A percentile compares a stretch with the other conserved stretches of the same genome.
Conservation (phyloP, 805 yeast genomes). For the Ogataea thermomethanolica region DNA sequence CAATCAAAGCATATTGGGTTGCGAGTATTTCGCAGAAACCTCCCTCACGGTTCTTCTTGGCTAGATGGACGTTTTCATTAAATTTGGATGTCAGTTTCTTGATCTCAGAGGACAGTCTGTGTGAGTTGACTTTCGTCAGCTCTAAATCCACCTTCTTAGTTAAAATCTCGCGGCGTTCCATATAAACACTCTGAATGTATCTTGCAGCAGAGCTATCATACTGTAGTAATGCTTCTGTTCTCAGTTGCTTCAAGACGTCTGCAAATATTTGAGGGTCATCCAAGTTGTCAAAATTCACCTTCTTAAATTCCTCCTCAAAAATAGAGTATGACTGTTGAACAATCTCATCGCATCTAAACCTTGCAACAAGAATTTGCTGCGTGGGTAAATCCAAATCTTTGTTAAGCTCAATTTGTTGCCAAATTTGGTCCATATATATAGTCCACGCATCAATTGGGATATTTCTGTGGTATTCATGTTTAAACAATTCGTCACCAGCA, state of each 20-base stretch:
- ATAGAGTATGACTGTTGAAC: slow-evolving; percentile 48
- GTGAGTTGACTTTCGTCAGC: slow-evolving; percentile 42
- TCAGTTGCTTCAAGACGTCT: slow-evolving; percentile 39
- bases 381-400: slow-evolving; percentile 96
- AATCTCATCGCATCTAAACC: slow-evolving; percentile 92
- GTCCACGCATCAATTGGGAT: slow-evolving; percentile 97
- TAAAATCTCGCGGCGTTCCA: slow-evolving; percentile 54
- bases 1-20: slow-evolving; percentile 19
- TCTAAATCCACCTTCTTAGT: slow-evolving; percentile 44
- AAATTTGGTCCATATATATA: slow-evolving; percentile 81
- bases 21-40: slow-evolving; percentile 26
- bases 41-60: slow-evolving; percentile 24
- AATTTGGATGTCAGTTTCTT: slow-evolving; percentile 33
- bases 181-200: slow-evolving; percentile 64
- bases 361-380: slow-evolving; percentile 91
- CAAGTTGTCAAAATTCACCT: slow-evolving; percentile 24
- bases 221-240: slow-evolving; percentile 42
- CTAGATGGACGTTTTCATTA: slow-evolving; percentile 21
- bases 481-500: slow-evolving; percentile 46
- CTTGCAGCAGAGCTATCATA: slow-evolving; percentile 76
- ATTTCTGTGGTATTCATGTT: slow-evolving; percentile 69
- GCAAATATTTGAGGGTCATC: slow-evolving; percentile 38
- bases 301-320: slow-evolving; percentile 37
- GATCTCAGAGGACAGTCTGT: slow-evolving; percentile 38
- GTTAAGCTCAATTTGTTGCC: slow-evolving; percentile 92